Evolutionary conservation across 1,284 basidiomycete genomes (phyloP), one percentile per base, ranked within the genome.

Genomic region (Irpex sp.): DNA sequence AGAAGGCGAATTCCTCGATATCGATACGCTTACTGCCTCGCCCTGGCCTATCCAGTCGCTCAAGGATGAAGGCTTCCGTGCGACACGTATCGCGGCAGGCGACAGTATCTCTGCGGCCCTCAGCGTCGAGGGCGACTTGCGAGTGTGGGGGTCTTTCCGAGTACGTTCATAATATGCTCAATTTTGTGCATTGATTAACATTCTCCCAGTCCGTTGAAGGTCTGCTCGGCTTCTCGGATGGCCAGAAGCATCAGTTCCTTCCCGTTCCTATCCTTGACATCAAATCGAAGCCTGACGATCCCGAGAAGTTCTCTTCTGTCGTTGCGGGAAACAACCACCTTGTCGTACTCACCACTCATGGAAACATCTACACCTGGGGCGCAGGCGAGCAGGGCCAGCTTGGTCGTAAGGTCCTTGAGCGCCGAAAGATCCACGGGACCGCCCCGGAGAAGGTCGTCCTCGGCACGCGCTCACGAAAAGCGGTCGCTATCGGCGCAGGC

Each of bases 121-220:
- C 64, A 89, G 88, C 65, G 82, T 84, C 64, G 79, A 88, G 57
- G 94, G 96, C 52, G 88, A 92, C 64, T 76, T 97, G 34, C 82
- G 90, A 61, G 91, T 91, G 4, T 97, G 95, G 96, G 96, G 96
- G 31, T 90, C 89, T 62, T 97, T 97, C 82, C 83, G 93, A 56
- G 95, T 96, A 74, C 72, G 92, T 80, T 37, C 44, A 56, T 61
- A 36, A 48, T 47, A 57, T 60, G 34, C 49, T 54, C 58, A n/a
- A 19, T 21, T 36, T 37, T 13, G 48, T 40, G 58, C 26, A 62
- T 59, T 58, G 51, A 31, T 11, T 57, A 17, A 49, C 48, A 34
- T 52, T 68, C 47, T 57, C 60, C 34, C 64, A 88, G 85, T 84
- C 81, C 52, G 87, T 88, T 59, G 93, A 95, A 73, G 94, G 94